A percentile compares a stretch with the other conserved stretches of the same genome.
Evolutionary conservation across 2,329 filamentous ascomycete species (phyloP).

Genomic region (Teratosphaeria destructans): DNA sequence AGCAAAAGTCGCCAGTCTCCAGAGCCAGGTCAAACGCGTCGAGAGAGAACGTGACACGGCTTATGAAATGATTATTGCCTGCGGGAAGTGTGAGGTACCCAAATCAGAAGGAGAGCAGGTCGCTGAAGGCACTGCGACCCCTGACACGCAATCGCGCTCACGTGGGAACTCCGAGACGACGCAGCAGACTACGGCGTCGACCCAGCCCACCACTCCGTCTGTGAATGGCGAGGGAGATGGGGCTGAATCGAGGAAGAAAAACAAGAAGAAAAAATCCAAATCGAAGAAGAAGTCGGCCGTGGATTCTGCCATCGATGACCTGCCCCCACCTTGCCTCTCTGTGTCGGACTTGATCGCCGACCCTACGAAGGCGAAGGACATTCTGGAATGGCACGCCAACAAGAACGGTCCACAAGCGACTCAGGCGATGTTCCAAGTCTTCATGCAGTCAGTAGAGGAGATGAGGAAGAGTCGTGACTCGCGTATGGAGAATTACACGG

Average conservation of each 20-base stretch:
- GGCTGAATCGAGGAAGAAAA: constrained; percentile 60
- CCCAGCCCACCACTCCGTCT: constrained; percentile 15
- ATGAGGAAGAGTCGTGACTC: constrained; percentile 4
- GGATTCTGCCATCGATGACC: constrained; percentile 5
- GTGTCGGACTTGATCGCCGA: constrained; percentile 10
- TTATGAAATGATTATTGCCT: constrained; percentile 26
- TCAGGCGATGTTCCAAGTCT: neutral
- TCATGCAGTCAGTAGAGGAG: constrained; percentile 3
- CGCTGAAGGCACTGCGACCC: constrained; percentile 4
- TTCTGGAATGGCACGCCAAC: constrained; percentile 4
- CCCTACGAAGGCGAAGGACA: constrained; percentile 11
- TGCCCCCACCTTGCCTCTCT: neutral
- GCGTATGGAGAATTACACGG: constrained; percentile 12
- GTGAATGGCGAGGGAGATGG: constrained; percentile 14
- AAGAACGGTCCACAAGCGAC: neutral
- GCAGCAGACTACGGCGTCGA: constrained; percentile 12
- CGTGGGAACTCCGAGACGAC: constrained; percentile 16
- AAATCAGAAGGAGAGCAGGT: constrained; percentile 9
- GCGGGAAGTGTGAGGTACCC: constrained; percentile 19
- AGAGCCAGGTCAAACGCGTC: constrained; percentile 20
- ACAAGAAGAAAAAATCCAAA: constrained; percentile 57
- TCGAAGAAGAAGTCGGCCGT: constrained; percentile 71
- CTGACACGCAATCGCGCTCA: constrained; percentile 7
- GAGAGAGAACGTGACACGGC: constrained; percentile 23
- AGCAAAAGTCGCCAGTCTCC: constrained; percentile 17